Evolutionary conservation across 805 yeast species (phyloP).

Genomic region (Barnettozyma salicaria): DNA sequence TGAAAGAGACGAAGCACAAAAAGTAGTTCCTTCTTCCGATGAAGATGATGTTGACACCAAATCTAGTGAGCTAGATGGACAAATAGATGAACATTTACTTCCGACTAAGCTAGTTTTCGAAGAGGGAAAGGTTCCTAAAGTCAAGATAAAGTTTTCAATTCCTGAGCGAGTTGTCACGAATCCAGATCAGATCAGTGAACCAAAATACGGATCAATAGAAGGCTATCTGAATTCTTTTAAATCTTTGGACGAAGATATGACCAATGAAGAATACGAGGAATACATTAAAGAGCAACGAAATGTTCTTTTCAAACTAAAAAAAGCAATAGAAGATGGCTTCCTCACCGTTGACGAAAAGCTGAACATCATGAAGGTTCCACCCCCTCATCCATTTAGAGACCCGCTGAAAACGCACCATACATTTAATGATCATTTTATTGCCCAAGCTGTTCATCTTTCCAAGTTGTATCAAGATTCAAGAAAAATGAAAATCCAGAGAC

Average conservation of each 20-base stretch:
- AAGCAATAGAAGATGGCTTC: slow-evolving; percentile 40
- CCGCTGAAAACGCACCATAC: slow-evolving; percentile 43
- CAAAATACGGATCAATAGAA: slow-evolving; percentile 37
- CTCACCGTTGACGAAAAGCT: slow-evolving; percentile 40
- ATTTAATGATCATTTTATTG: slow-evolving; percentile 65
- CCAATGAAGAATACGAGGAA: slow-evolving; percentile 53
- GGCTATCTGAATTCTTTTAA: slow-evolving; percentile 49
- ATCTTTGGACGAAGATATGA: slow-evolving; percentile 55
- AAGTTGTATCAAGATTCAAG: slow-evolving; percentile 62
- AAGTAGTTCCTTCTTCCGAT: too few relatives aligned
- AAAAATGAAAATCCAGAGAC: slow-evolving; percentile 56
- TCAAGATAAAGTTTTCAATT: slow-evolving; percentile 28
- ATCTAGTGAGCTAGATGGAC: slow-evolving; percentile 12
- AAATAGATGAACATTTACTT: slow-evolving; percentile 9
- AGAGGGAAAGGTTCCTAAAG: slow-evolving; percentile 16
- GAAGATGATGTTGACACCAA: slow-evolving; percentile 26
- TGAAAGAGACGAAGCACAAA: slow-evolving; percentile 2
- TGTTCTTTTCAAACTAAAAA: slow-evolving; percentile 38
- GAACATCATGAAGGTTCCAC: slow-evolving; percentile 32
- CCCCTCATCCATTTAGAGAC: slow-evolving; percentile 42
- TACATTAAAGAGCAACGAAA: slow-evolving; percentile 47
- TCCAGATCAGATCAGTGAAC: slow-evolving; percentile 49
- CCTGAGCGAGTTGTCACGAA: slow-evolving; percentile 50
- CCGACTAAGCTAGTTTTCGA: not conserved
- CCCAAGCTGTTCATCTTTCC: slow-evolving; percentile 70